Evolutionary conservation across 495 filamentous ascomycete species (phyloP).

Genomic region (Pyrenula aspistea): DNA sequence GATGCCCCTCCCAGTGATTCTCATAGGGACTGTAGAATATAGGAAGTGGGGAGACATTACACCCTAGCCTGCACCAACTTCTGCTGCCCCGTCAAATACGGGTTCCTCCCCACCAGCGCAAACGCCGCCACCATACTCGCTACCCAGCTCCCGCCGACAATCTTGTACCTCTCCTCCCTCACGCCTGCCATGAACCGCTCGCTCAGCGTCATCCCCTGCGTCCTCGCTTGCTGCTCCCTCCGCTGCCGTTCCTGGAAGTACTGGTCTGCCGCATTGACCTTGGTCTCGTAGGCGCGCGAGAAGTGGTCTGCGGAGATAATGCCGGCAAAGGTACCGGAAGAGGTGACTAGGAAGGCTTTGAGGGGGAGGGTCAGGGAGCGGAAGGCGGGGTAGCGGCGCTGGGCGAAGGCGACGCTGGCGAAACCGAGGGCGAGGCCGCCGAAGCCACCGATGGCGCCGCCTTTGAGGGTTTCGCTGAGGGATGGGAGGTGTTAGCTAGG

Average conservation of each 20-base stretch:
- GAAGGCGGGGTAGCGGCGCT: slow-evolving; percentile 57
- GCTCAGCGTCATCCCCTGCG: slow-evolving; percentile 37
- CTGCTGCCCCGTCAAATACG: slow-evolving; percentile 62
- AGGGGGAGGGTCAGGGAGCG: slow-evolving; percentile 74
- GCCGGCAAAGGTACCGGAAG: slow-evolving; percentile 65
- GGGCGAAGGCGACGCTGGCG: slow-evolving; percentile 49
- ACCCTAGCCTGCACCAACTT: slow-evolving; percentile 96
- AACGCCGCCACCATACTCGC: slow-evolving; percentile 69
- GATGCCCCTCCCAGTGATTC: too few relatives aligned
- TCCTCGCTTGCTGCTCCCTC: slow-evolving; percentile 33
- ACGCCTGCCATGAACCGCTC: slow-evolving; percentile 48
- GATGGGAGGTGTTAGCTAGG: background rate
- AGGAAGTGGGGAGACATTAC: background rate
- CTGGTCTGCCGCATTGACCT: slow-evolving; percentile 48
- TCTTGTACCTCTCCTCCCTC: slow-evolving; percentile 74
- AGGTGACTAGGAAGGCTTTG: slow-evolving; percentile 81
- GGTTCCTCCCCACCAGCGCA: slow-evolving; percentile 65
- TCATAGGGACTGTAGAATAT: too few relatives aligned
- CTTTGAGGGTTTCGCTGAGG: slow-evolving; percentile 63
- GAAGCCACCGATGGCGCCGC: slow-evolving; percentile 59
- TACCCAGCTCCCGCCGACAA: slow-evolving; percentile 76
- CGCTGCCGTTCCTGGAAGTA: slow-evolving; percentile 54
- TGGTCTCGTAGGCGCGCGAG: slow-evolving; percentile 60
- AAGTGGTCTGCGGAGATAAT: slow-evolving; percentile 79
- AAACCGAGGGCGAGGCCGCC: slow-evolving; percentile 52